Conservation (phyloP, 169 alveolate species). For the Ichthyophthirius multifiliis region DNA sequence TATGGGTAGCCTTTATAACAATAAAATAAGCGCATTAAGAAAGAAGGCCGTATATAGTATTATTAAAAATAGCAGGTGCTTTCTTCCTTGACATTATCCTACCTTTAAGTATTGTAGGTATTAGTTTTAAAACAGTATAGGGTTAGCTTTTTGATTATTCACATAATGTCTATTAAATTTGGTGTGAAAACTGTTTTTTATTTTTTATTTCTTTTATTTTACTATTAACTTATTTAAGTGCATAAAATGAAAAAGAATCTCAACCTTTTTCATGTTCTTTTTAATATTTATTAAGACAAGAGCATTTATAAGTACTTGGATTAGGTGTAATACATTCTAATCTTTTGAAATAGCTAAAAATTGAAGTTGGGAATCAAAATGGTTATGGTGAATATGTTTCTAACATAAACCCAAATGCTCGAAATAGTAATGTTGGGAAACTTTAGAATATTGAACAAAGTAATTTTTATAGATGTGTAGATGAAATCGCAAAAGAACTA, state of each 20-base stretch:
- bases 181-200: conserved; percentile 1
- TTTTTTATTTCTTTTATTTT: background rate
- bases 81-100: background rate
- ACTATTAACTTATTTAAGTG: background rate
- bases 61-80: background rate
- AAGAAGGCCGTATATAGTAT: background rate
- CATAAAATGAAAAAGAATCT: background rate
- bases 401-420: too few relatives aligned
- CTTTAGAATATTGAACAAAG: background rate
- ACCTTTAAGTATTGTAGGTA: conserved; percentile 7
- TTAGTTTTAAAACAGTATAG: background rate
- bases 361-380: background rate
- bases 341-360: background rate
- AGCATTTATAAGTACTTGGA: background rate
- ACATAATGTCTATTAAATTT: background rate
- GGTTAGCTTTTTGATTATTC: background rate
- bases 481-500: background rate
- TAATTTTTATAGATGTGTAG: background rate
- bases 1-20: background rate
- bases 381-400: background rate
- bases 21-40: background rate
- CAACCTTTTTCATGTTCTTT: background rate
- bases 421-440: too few relatives aligned
- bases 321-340: background rate
- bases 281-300: background rate